These are phyloP conservation scores for Pseudoperonospora humuli DNA, from an alignment of 352 stramenopile genomes.

Conservation along the genomic window DNA sequence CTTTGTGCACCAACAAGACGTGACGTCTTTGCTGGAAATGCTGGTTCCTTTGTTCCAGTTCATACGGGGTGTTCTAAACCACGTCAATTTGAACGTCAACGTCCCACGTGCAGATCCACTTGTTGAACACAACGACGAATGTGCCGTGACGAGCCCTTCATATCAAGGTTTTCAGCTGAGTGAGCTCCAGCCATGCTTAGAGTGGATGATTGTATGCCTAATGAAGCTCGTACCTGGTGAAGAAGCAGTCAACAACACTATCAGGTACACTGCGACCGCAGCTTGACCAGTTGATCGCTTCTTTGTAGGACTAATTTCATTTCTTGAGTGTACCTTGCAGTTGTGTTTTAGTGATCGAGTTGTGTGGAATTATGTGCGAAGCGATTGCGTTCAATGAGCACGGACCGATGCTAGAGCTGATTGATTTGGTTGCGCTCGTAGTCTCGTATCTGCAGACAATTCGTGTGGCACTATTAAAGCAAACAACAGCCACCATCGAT, in stretches of 20 bases:
- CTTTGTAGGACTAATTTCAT: conserved; percentile 4
- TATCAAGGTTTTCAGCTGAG: conserved; percentile 22
- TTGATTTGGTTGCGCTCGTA: conserved; percentile 19
- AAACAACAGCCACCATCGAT: conserved; percentile 7
- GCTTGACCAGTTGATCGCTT: neutral
- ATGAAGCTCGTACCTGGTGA: conserved; percentile 21
- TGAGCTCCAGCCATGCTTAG: conserved; percentile 22
- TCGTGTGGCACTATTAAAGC: conserved; percentile 19
- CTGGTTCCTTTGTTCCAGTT: conserved; percentile 61
- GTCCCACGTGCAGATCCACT: neutral
- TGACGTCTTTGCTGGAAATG: conserved; percentile 40
- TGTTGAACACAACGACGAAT: too few species aligned
- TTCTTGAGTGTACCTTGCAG: conserved; percentile 22
- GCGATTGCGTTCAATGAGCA: conserved; percentile 19
- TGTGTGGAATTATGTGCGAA: conserved; percentile 54
- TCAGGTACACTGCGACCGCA: conserved; percentile 11
- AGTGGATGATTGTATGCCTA: conserved; percentile 33
- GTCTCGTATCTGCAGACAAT: conserved; percentile 33
- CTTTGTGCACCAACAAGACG: conserved; percentile 19
- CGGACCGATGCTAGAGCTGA: conserved; percentile 18
- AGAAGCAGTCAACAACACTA: conserved; percentile 20
- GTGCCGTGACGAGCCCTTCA: neutral
- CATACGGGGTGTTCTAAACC: conserved; percentile 55
- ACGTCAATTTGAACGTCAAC: conserved; percentile 42
- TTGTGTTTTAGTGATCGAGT: conserved; percentile 60